Base-by-base conservation (phyloP, 169 alveolate genomes). In the Plasmodium fragile region DNA sequence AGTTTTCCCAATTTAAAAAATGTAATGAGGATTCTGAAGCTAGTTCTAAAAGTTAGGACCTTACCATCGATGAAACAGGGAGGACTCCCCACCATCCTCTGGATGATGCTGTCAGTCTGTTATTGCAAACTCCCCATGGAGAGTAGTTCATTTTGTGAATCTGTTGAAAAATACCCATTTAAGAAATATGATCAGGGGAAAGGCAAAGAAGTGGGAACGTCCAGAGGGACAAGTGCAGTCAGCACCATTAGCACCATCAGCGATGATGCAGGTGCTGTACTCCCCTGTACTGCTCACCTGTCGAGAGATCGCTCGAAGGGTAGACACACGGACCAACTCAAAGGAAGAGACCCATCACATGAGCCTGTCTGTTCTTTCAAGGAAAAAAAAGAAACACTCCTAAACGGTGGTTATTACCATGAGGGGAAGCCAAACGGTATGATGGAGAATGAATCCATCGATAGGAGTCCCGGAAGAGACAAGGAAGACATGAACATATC, bases 21-120 rank as follows among this genome's bases (percentile, higher is more conserved):
- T 45, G 95, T 98, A 39, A 97, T 98, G 98, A 89, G 98, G 32
- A 90, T 98, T 18, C 90, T 97, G 25, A 98, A 98, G 92, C 96
- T 96, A 41, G 96, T 98, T 98, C 92, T 97, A 30, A 92, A 95
- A 41, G 95, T 95, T 22, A 94, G 99, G 65, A 95, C 97, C 2
- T 81, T 98, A 18, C 99, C 99, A 32, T 95, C 97, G 28, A 97
- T 97, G 97, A 97, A 96, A 79, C 98, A 97, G 82, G 99, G 99
- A 2, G 99, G 99, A 41, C 96, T 98, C 34, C 99, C 99, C 13
- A 95, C 98, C 52, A 97, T 98, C 53, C 95, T 97, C 30, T 98
- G 99, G 99, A 96, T 97, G 97, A 92, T 97, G 81, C 95, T 98
- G 34, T 96, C 81, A 3, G 92, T 91, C 7, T 73, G 65, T 32